Base-by-base conservation (phyloP, 176 grass and related monocot genomes). In the Zea luxurians region DNA sequence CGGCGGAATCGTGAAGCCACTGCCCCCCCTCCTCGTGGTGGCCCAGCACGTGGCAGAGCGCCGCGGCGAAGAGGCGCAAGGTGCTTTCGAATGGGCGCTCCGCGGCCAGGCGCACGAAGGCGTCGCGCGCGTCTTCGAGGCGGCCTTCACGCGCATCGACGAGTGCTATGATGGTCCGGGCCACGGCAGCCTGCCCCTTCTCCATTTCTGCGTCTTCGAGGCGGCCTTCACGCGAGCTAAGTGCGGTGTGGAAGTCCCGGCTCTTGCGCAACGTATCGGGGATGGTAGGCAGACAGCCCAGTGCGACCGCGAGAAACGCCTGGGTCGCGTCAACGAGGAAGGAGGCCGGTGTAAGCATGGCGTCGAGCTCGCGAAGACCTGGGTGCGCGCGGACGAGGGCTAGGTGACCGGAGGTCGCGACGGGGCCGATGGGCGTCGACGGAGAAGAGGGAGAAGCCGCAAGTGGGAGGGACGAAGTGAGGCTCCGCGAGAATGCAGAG, bases 261-360 rank as follows among this genome's bases (percentile, higher is more conserved):
- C 27, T 27, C 27, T 27, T 27, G 27, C 58, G 68, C 46, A 82
- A 35, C 57, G 4, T 12, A 7, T 1, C 12, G 3, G 36, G 70
- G 59, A 17, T 11, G 12, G 21, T 43, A 57, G 80, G 69, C 47
- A 38, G 12, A n/a, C 13, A 4, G 59, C 80, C 69, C 59, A 82
- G 80, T 2, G 58, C 70, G 46, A 2, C n/a, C 1, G 69, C 80
- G n/a, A 82, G 69, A 59, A 82, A 17, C 36, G 69, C 70, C 44
- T 73, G 59, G 12, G 69, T 82, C 35, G 58, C 69, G 80, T 82
- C 80, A 60, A 82, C 7, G 70, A 82, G 8, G 80, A 82, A 82
- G 69, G 69, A 8, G 12, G 12, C 45, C 37, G 69, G 69, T 1
- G 59, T 35, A 38, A 82, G 69, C 69, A 82, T 62, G 4, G 46